Percentiles rank a stretch among this genome's conserved stretches.
Conservation (phyloP, 176 grass and related monocot genomes). For the Ensete glaucum region DNA sequence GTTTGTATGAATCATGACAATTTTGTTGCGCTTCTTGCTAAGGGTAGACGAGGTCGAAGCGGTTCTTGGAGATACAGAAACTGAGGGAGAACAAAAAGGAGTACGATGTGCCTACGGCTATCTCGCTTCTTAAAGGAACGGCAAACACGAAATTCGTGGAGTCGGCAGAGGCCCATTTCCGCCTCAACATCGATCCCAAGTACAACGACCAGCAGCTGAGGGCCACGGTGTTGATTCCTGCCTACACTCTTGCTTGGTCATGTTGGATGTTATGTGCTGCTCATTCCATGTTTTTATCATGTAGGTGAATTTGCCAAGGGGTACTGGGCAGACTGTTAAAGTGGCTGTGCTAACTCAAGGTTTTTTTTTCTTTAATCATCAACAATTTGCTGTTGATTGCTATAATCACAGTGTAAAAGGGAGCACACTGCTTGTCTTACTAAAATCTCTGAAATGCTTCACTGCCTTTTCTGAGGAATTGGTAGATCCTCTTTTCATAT, state of each 20-base stretch:
- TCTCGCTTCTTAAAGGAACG: slow-evolving; percentile 67
- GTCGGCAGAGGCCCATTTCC: slow-evolving; percentile 85
- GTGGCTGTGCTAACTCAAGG: slow-evolving; percentile 95
- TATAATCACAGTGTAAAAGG: background rate
- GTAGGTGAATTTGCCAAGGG: slow-evolving; percentile 97
- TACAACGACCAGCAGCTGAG: slow-evolving; percentile 99
- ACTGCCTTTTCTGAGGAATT: too few species aligned
- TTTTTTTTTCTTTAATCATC: background rate
- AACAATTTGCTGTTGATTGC: background rate
- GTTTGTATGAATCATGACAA: background rate
- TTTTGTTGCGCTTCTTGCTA: background rate
- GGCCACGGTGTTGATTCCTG: slow-evolving; percentile 46
- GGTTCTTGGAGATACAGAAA: slow-evolving; percentile 96
- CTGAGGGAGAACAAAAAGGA: slow-evolving; percentile 93
- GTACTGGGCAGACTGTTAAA: slow-evolving; percentile 75
- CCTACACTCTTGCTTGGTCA: background rate
- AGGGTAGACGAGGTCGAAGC: slow-evolving; percentile 72
- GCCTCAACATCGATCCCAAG: slow-evolving; percentile 93
- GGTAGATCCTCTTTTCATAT: too few species aligned
- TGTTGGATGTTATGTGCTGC: slow-evolving; percentile 6
- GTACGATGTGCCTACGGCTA: slow-evolving; percentile 58
- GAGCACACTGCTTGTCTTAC: too few species aligned
- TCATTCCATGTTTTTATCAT: slow-evolving; percentile 4
- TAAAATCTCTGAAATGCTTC: too few species aligned
- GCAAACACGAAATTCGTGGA: slow-evolving; percentile 55